Base-by-base conservation (phyloP, 176 grass and related monocot species). In the Carex kokanica region DNA sequence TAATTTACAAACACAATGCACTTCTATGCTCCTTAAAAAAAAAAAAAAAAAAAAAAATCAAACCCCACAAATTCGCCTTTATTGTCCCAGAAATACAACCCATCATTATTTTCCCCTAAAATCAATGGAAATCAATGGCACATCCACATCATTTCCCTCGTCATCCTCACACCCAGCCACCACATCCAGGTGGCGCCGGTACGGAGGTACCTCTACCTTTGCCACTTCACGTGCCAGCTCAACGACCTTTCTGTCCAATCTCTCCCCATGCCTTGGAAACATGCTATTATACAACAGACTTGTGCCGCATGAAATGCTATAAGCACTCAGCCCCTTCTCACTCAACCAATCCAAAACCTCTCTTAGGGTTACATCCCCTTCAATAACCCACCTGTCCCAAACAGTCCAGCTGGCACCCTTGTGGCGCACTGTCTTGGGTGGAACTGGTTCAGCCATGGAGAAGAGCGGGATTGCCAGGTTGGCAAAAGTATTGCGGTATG, bases 211-310 rank as follows among this genome's bases (percentile, higher is more conserved):
- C 74, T 97, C 94, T 65, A 94, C 31, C 74, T 90, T 97, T 14
- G 94, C 94, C 60, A 97, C 88, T 77, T 94, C 91, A 80, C 77
- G 79, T 27, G 90, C 91, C 52, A 94, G 86, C 21, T 97, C 88
- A 5, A 84, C 84, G 52, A 97, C 86, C 86, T 92, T 97, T 81
- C 75, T 88, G 64, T 90, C 90, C 77, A 97, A 81, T 31, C 94
- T 83, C 10, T 97, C 94, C 83, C 87, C 90, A 88, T 97, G 94
- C 86, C 94, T 94, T 0, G 88, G 94, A 80, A 97, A 92, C 94
- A 97, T 97, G 34, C 91, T 94, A 58, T 97, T 97, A 84, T 94
- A 97, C 41, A 97, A 92, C 77, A 97, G 74, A 53, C 91, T 90
- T 18, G 91, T 89, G 31, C 94, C 91, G 1, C 91, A 90, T 0